Percentiles rank a stretch among this genome's conserved stretches.
Conservation (phyloP, 257 asterid species). For the Haberlea rhodopensis region DNA sequence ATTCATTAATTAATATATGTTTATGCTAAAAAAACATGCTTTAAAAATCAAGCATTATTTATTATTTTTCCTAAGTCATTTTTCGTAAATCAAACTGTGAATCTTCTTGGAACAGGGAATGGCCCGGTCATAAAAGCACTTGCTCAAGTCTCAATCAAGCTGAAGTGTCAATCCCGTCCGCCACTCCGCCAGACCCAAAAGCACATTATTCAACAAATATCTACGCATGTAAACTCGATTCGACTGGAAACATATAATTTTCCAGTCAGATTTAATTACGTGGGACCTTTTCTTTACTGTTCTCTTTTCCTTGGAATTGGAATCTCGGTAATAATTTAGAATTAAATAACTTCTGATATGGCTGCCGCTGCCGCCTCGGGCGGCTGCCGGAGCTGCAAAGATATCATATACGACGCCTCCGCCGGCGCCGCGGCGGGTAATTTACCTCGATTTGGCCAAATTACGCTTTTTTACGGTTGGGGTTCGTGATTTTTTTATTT, state of each 20-base stretch:
- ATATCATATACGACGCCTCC: slow-evolving; percentile 63
- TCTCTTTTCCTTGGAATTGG: slow-evolving; percentile 26
- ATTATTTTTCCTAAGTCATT: too few species aligned
- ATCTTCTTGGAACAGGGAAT: slow-evolving; percentile 25
- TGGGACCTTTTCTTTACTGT: slow-evolving; percentile 20
- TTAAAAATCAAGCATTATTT: too few species aligned
- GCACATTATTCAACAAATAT: background rate
- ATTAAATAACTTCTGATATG: slow-evolving; percentile 3
- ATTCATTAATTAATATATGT: too few species aligned
- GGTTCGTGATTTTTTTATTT: slow-evolving; percentile 1
- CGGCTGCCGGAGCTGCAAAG: slow-evolving; percentile 48
- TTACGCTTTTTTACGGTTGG: background rate
- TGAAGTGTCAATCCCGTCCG: slow-evolving; percentile 30
- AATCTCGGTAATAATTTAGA: background rate
- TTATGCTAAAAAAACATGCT: too few species aligned
- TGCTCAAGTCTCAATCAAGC: slow-evolving; percentile 18
- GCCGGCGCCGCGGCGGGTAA: slow-evolving; percentile 99
- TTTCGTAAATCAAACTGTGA: too few species aligned
- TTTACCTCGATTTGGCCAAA: slow-evolving; percentile 21
- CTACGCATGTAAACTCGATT: background rate
- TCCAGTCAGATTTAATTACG: background rate
- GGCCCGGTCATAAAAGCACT: slow-evolving; percentile 19
- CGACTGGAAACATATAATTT: background rate
- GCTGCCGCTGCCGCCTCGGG: slow-evolving; percentile 42
- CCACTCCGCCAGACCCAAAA: slow-evolving; percentile 12